A percentile compares a stretch with the other conserved stretches of the same genome.
Conservation (phyloP, 2,329 filamentous ascomycete genomes). For the Arthrobotrys musiformis region DNA sequence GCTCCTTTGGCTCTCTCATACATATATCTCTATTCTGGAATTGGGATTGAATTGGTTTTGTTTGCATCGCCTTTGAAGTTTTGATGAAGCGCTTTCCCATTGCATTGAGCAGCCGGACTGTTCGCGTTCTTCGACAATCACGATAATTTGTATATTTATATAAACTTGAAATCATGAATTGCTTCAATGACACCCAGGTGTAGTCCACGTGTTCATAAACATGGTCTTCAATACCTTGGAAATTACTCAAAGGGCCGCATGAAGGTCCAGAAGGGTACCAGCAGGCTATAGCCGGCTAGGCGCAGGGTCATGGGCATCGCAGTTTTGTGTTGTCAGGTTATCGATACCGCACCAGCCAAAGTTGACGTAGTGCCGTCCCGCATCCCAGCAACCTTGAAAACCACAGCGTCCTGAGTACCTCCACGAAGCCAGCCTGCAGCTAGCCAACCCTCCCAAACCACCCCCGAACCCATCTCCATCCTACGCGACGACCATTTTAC, state of each 20-base stretch:
- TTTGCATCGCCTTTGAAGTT: background rate
- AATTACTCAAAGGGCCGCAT: background rate
- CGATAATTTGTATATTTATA: too few species aligned
- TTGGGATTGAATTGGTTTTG: background rate
- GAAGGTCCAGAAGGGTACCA: background rate
- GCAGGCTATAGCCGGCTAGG: too few species aligned
- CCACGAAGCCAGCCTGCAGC: slow-evolving; percentile 12
- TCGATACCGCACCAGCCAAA: slow-evolving; percentile 51
- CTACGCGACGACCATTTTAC: slow-evolving; percentile 15
- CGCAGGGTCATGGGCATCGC: background rate
- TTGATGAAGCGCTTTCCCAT: too few species aligned
- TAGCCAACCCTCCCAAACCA: slow-evolving; percentile 18
- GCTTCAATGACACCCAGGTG: too few species aligned
- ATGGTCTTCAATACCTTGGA: too few species aligned
- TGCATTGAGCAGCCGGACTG: background rate
- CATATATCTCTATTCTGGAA: background rate
- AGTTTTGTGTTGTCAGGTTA: slow-evolving; percentile 47
- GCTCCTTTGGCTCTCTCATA: background rate
- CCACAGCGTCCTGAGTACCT: slow-evolving; percentile 25
- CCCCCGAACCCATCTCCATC: slow-evolving; percentile 26
- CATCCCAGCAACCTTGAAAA: slow-evolving; percentile 42
- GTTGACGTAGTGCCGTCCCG: slow-evolving; percentile 54
- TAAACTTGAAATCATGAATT: too few species aligned
- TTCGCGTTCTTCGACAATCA: too few species aligned
- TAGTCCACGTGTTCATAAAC: too few species aligned